Evolutionary conservation across 1,139 yeast genomes (phyloP), one percentile per base, ranked within the genome.

Genomic region (Kazachstania sp.): DNA sequence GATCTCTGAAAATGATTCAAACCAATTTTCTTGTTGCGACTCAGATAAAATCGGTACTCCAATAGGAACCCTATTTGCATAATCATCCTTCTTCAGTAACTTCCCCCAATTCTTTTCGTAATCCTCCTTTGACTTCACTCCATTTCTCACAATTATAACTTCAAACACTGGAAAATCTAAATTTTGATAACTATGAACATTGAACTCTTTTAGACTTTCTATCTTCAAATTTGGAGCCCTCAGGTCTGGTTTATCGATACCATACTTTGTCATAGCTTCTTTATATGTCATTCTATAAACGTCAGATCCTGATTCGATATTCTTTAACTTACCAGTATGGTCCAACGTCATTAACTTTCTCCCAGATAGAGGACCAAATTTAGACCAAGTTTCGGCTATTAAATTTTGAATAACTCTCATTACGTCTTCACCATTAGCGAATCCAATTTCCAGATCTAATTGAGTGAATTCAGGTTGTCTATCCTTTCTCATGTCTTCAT

Each of bases 391-490:
- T 1, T 61, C 62, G 16, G 66, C 64, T 0, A 87, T 74, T 0
- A 85, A 61, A 28, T 71, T 70, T 56, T 84, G 86, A 2, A 90
- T 79, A 0, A 81, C 83, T 0, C 62, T 49, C 59, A 78, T 80
- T 6, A 92, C 95, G 53, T 86, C 86, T 12, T 73, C 70, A 41
- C 78, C 78, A 53, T 73, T 74, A 1, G 92, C 81, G 69, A 81
- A 94, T 36, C 94, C 78, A 95, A 92, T 84, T 64, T 94, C 99
- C 67, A 94, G 59, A 71, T 92, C 99, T 16, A 94, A 71, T 65
- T 92, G 99, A 0, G 98, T 92, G 61, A 92, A 94, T 63, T 94
- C 98, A 0, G 97, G 97, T 66, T 92, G 99, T 64, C 99, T 77
- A 64, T 92, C 98, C 3, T 90, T 82, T 50, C 98, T 74, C 52